A percentile compares a stretch with the other conserved stretches of the same genome.
phyloP scores from a whole-genome alignment of 768 basidiomycete species.

The Macrolepiota dolichaula region DNA sequence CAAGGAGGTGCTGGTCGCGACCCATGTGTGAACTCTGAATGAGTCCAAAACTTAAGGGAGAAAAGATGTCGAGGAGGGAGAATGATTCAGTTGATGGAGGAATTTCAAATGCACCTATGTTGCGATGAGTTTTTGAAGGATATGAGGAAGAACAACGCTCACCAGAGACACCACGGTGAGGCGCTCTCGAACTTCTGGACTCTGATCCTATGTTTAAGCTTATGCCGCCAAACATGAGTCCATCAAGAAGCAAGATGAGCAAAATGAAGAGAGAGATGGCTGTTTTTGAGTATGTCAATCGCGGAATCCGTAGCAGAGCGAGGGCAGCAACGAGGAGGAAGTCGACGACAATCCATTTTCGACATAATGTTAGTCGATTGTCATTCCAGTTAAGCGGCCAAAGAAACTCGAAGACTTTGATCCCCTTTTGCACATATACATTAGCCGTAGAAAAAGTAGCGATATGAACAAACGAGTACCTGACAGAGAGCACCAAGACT shows the following conservation, averaged over 20 bases:
- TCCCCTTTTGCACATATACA: constrained; percentile 43
- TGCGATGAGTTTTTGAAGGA: not conserved
- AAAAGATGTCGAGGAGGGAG: constrained; percentile 45
- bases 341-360: constrained; percentile 76
- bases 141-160: not conserved
- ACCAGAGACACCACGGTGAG: constrained; percentile 17
- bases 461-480: constrained; percentile 32
- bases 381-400: constrained; percentile 48
- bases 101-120: constrained; percentile 31
- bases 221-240: constrained; percentile 69
- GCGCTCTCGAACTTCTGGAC: constrained; percentile 15
- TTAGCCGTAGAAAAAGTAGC: not conserved
- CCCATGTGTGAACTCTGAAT: constrained; percentile 36
- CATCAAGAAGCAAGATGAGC: constrained; percentile 60
- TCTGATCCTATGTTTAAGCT: constrained; percentile 39
- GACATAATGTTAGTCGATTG: constrained; percentile 39
- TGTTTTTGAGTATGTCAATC: constrained; percentile 64
- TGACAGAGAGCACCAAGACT: constrained; percentile 76
- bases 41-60: constrained; percentile 48
- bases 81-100: constrained; percentile 43
- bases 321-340: constrained; percentile 55
- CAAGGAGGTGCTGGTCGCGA: constrained; percentile 57
- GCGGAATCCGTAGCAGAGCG: constrained; percentile 67
- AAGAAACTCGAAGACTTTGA: constrained; percentile 73
- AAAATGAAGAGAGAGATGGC: constrained; percentile 61